These are phyloP conservation scores for Camelina neglecta DNA, from an alignment of 345 rosid species.

Conservation along the genomic window DNA sequence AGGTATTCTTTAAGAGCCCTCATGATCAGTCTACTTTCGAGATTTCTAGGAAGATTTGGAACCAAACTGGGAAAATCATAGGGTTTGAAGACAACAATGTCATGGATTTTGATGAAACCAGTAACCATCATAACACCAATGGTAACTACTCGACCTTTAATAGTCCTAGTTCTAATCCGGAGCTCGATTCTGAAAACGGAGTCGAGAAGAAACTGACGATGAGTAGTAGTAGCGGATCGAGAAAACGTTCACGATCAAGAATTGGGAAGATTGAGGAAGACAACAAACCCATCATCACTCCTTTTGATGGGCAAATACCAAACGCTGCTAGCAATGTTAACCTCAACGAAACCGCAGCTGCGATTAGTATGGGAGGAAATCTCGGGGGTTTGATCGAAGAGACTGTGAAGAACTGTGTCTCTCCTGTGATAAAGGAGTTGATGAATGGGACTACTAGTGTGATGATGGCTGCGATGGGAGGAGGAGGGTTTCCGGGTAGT, in stretches of 20 bases:
- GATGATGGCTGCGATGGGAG: slow-evolving; percentile 50
- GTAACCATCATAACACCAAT: slow-evolving; percentile 41
- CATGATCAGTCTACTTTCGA: slow-evolving; percentile 97
- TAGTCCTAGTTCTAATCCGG: slow-evolving; percentile 42
- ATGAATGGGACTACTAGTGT: slow-evolving; percentile 43
- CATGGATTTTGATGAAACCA: slow-evolving; percentile 77
- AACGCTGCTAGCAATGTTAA: slow-evolving; percentile 42
- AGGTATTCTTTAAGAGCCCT: slow-evolving; percentile 77
- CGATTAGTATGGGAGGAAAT: slow-evolving; percentile 36
- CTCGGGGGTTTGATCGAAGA: slow-evolving; percentile 44
- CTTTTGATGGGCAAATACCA: slow-evolving; percentile 25
- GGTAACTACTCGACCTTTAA: slow-evolving; percentile 36
- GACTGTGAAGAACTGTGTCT: slow-evolving; percentile 43
- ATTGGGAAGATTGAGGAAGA: slow-evolving; percentile 66
- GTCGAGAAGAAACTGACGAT: slow-evolving; percentile 50
- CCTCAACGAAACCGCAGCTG: slow-evolving; percentile 40
- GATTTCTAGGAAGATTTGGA: slow-evolving; percentile 97
- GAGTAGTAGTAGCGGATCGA: slow-evolving; percentile 47
- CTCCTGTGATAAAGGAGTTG: slow-evolving; percentile 63
- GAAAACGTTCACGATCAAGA: slow-evolving; percentile 57
- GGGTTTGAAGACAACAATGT: slow-evolving; percentile 59
- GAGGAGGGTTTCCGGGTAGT: slow-evolving; percentile 29
- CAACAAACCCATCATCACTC: slow-evolving; percentile 43
- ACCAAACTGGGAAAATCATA: slow-evolving; percentile 43
- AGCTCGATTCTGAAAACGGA: slow-evolving; percentile 51